Conservation (phyloP, 495 filamentous ascomycete genomes). For the Penicillium steckii region DNA sequence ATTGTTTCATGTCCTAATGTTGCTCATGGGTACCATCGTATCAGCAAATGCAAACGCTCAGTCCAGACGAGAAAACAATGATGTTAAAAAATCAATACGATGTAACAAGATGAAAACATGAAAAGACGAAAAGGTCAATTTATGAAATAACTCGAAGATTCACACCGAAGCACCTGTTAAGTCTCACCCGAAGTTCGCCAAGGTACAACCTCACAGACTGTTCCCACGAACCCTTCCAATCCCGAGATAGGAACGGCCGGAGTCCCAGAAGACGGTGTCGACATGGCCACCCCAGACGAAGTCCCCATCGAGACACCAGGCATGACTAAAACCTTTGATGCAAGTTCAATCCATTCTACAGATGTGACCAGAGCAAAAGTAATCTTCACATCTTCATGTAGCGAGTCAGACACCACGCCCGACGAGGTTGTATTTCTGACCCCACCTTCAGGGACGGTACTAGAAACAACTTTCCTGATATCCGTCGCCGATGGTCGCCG, state of each 20-base stretch:
- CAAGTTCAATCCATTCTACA: constrained; percentile 84
- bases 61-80: no score
- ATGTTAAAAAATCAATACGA: no score
- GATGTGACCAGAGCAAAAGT: constrained; percentile 72
- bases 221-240: constrained; percentile 51
- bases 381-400: constrained; percentile 55
- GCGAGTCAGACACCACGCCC: constrained; percentile 18
- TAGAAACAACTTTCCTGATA: constrained; percentile 25
- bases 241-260: constrained; percentile 23
- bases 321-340: constrained; percentile 75
- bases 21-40: neutral
- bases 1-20: no score
- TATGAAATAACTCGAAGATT: neutral
- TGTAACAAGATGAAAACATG: no score
- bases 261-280: constrained; percentile 17
- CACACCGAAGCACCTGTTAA: neutral
- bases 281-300: constrained; percentile 28
- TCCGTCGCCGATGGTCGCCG: constrained; percentile 17
- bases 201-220: constrained; percentile 36
- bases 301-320: constrained; percentile 50
- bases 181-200: constrained; percentile 15
- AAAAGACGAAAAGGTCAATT: neutral
- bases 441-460: constrained; percentile 14
- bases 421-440: neutral
- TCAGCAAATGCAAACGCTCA: neutral